Conservation (phyloP, 1,284 basidiomycete species). For the Golubevia sp. region DNA sequence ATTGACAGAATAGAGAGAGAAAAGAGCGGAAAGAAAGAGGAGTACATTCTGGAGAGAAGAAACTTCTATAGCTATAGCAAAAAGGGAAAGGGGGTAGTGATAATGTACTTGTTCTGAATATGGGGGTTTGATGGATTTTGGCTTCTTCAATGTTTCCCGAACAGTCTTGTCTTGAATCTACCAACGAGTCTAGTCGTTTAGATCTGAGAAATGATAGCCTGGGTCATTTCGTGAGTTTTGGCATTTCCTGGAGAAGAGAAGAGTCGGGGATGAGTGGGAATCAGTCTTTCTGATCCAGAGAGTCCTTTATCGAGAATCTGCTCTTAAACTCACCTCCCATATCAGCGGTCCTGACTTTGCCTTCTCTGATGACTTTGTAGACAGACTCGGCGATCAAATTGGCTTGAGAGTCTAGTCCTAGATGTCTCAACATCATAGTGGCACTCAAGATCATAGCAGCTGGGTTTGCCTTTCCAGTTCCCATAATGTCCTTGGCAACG, state of each 20-base stretch:
- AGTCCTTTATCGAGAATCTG: neutral
- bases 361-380: slow-evolving; percentile 88
- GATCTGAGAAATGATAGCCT: slow-evolving; percentile 53
- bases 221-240: slow-evolving; percentile 58
- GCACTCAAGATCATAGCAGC: slow-evolving; percentile 96
- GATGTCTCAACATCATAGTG: slow-evolving; percentile 98
- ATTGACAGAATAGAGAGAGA: no score
- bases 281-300: no score
- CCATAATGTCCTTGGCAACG: slow-evolving; percentile 97
- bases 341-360: slow-evolving; percentile 89
- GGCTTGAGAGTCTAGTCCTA: slow-evolving; percentile 93
- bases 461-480: slow-evolving; percentile 95
- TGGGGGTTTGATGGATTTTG: no score
- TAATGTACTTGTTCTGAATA: no score
- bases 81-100: no score
- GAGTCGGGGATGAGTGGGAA: neutral
- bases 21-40: no score
- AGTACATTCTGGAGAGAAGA: no score
- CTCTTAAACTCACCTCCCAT: slow-evolving; percentile 77
- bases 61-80: no score
- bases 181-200: slow-evolving; percentile 12
- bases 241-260: slow-evolving; percentile 16
- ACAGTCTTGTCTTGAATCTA: no score
- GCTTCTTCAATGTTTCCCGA: no score
- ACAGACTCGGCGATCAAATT: slow-evolving; percentile 92